Base-by-base conservation (phyloP, 2,329 filamentous ascomycete species). In the Venturia nashicola region DNA sequence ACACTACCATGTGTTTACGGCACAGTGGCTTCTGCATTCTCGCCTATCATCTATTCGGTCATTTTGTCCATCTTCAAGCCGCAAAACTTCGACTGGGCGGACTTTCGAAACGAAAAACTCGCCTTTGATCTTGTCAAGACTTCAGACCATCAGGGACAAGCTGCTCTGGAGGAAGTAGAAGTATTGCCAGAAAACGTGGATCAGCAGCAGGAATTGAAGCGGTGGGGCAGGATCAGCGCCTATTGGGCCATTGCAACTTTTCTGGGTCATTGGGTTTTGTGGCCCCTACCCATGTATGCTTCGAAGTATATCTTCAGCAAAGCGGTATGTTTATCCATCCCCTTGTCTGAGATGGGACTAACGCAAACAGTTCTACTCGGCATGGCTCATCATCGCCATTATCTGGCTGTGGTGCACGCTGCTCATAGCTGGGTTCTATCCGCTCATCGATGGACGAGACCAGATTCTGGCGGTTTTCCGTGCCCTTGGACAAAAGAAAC, bases 251-350 rank as follows among this genome's bases (percentile, higher is more conserved):
- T 74, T 0, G 79, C 78, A 0, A 82, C 80, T 0, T 82, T 82
- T 62, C 64, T 82, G 0, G 80, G 80, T 0, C 80, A 82, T 62
- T 82, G 78, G 79, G 78, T 83, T 1, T 65, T 83, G 2, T 83
- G 80, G 80, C 81, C 81, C 0, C 71, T 83, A 55, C 80, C 80
- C 0, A 83, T 83, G 79, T 83, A 83, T 67, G 81, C 76, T 0
- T 75, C 79, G 0, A 75, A 76, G 9, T 82, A 82, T 64, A 71
- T 82, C 0, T 82, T 82, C 66, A 72, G 72, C 1, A 77, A 78
- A 63, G 70, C 70, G 65, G 74, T 75, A 67, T 60, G 70, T 68
- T 59, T 3, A 7, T 5, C 14, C 36, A 36, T 57, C 68, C 40
- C 68, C 55, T 36, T 51, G 60, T 44, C 20, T 18, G 3, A 39